These are phyloP conservation scores for Dryadomyces quercivorus DNA, from an alignment of 2,329 filamentous ascomycete species.

Conservation along the genomic window DNA sequence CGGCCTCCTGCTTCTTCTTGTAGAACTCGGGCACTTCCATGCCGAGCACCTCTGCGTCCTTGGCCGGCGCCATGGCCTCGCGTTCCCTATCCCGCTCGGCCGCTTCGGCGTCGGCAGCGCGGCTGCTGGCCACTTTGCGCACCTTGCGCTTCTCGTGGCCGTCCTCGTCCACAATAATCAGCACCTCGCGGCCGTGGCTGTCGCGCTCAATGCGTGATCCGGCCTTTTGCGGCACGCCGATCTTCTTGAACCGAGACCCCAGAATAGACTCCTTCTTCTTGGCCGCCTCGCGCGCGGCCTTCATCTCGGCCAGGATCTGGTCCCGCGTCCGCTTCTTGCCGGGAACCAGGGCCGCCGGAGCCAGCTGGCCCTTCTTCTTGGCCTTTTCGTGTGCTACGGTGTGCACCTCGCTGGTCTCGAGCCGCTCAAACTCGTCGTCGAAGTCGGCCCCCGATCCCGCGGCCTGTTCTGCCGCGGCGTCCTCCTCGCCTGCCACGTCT, in stretches of 20 bases:
- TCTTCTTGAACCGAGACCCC: slow-evolving; percentile 52
- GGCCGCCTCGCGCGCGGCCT: slow-evolving; percentile 48
- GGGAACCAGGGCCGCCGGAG: slow-evolving; percentile 35
- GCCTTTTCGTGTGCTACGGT: slow-evolving; percentile 37
- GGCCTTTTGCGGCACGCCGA: slow-evolving; percentile 40
- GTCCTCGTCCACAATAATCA: slow-evolving; percentile 54
- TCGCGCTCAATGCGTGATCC: slow-evolving; percentile 49
- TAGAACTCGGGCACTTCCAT: slow-evolving; percentile 55
- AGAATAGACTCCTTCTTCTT: slow-evolving; percentile 40
- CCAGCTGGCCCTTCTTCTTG: slow-evolving; percentile 50
- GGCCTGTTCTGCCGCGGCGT: slow-evolving; percentile 13
- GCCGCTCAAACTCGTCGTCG: slow-evolving; percentile 54
- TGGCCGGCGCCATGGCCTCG: slow-evolving; percentile 33
- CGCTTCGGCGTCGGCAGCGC: slow-evolving; percentile 17
- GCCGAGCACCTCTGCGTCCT: slow-evolving; percentile 44
- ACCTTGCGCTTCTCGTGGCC: slow-evolving; percentile 55
- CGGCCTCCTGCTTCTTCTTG: slow-evolving; percentile 32
- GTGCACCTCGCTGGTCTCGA: slow-evolving; percentile 43
- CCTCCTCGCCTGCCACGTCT: slow-evolving; percentile 15
- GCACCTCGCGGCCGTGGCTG: slow-evolving; percentile 47
- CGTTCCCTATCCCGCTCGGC: slow-evolving; percentile 26
- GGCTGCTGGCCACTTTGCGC: slow-evolving; percentile 31
- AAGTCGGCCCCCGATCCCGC: slow-evolving; percentile 29
- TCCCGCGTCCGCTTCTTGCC: slow-evolving; percentile 52
- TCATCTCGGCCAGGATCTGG: slow-evolving; percentile 56